A percentile compares a stretch with the other conserved stretches of the same genome.
Conservation (phyloP, 805 yeast species). For the Saccharomycopsis microspora region DNA sequence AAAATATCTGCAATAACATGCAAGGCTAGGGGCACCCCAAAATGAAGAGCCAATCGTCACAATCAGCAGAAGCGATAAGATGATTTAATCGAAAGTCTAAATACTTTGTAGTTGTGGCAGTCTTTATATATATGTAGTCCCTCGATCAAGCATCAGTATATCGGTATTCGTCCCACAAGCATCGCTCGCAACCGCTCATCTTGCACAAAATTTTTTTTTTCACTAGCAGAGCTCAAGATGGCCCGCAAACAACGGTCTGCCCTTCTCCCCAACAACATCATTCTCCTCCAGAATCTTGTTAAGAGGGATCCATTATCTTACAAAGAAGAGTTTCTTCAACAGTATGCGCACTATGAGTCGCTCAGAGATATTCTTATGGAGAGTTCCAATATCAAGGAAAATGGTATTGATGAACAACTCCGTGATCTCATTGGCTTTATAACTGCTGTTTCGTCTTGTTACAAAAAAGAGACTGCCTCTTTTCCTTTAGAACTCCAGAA, state of each 20-base stretch:
- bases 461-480: conserved; percentile 74
- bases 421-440: conserved; percentile 82
- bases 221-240: conserved; percentile 36
- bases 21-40: too few relatives aligned
- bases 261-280: conserved; percentile 82
- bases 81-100: too few relatives aligned
- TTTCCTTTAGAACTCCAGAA: conserved; percentile 75
- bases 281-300: conserved; percentile 82
- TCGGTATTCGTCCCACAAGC: too few relatives aligned
- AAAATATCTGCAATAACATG: too few relatives aligned
- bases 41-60: too few relatives aligned
- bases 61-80: too few relatives aligned
- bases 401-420: conserved; percentile 34
- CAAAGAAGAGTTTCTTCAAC: conserved; percentile 86
- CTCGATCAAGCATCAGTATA: too few relatives aligned
- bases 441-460: conserved; percentile 83
- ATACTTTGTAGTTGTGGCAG: too few relatives aligned
- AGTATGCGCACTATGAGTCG: conserved; percentile 86
- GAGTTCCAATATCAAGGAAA: conserved; percentile 50
- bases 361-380: conserved; percentile 75
- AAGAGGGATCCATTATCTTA: conserved; percentile 92
- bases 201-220: not conserved
- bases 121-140: too few relatives aligned
- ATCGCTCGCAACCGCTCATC: not conserved
- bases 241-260: conserved; percentile 87